Evolutionary conservation across 2,329 filamentous ascomycete species (phyloP), one percentile per base, ranked within the genome.

Genomic region (Aspergillus aculeatinus): DNA sequence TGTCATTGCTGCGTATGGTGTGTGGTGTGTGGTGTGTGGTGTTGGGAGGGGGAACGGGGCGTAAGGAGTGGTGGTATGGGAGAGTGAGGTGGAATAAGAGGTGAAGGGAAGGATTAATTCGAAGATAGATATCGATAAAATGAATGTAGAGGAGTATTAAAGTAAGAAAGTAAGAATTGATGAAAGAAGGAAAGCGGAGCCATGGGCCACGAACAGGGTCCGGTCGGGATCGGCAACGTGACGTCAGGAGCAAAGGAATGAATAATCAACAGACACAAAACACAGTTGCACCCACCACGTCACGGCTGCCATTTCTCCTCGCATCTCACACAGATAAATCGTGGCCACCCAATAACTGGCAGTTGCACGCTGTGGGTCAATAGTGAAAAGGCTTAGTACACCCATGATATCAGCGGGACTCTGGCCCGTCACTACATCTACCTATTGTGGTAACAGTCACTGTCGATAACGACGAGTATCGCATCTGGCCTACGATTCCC

Each of bases 1-100:
- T 5, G 78, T 67, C 77, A 80, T 80, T 55, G 5, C 42, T 33
- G 52, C 9, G 11, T 5, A 5, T 35, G 16, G 16, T 19, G 39
- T 27, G 27, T 27, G 39, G 16, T 44, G 16, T 35, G 33, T 21
- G 16, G 7, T 16, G 35, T 54, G 35, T 14, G 9, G 4, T 7
- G 5, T 23, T 19, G 25, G 31, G 23, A 29, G 11, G 3, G 2
- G 19, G n/a, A 11, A 5, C n/a, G 27, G 3, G 14, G 29, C 25
- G 16, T 11, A 48, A 2, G 2, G 9, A 9, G 47, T 31, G 9
- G 16, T 35, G 12, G 47, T 25, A 10, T n/a, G 16, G 14, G 7
- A 21, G 14, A 12, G 7, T 4, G 1, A 1, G 6, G 10, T 29
- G 27, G 7, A 27, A 27, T 27, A 1, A 7, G 27, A 29, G 6